Evolutionary conservation across 352 stramenopile species (phyloP).

Genomic region (Phytophthora aleatoria): DNA sequence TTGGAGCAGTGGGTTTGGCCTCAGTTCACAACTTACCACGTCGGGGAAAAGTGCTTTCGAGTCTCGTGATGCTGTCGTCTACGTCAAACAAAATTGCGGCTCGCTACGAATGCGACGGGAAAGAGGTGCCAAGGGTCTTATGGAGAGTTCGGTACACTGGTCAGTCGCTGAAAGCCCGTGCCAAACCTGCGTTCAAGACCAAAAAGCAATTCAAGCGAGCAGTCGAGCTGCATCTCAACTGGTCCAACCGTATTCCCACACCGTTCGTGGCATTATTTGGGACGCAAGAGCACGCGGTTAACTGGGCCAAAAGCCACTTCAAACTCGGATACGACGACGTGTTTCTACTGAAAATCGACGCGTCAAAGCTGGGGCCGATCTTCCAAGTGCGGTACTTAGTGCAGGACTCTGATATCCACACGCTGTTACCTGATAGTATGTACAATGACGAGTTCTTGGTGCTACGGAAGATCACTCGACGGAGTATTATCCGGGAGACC

Average conservation of each 20-base stretch:
- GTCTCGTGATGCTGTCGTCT: conserved; percentile 4
- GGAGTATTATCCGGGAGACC: conserved; percentile 25
- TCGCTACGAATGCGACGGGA: conserved; percentile 20
- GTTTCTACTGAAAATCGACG: conserved; percentile 22
- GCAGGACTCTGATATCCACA: conserved; percentile 12
- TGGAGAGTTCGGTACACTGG: conserved; percentile 28
- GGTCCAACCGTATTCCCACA: conserved; percentile 19
- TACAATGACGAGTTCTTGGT: conserved; percentile 26
- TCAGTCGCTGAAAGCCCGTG: conserved; percentile 21
- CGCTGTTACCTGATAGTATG: too few relatives aligned
- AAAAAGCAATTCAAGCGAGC: conserved; percentile 23
- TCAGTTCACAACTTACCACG: conserved; percentile 23
- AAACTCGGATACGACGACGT: conserved; percentile 28
- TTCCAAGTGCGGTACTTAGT: conserved; percentile 20
- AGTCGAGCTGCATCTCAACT: conserved; percentile 23
- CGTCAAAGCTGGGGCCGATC: conserved; percentile 15
- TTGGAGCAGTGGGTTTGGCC: background rate
- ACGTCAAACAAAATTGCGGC: conserved; percentile 6
- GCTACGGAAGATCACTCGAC: conserved; percentile 12
- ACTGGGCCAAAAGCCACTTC: conserved; percentile 20
- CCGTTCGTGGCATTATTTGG: conserved; percentile 25
- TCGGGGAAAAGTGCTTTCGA: conserved; percentile 1
- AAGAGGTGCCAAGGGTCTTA: conserved; percentile 15
- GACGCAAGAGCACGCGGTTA: conserved; percentile 8
- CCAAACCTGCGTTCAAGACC: conserved; percentile 25